Evolutionary conservation across 805 yeast species (phyloP).

Genomic region (Candida pini): DNA sequence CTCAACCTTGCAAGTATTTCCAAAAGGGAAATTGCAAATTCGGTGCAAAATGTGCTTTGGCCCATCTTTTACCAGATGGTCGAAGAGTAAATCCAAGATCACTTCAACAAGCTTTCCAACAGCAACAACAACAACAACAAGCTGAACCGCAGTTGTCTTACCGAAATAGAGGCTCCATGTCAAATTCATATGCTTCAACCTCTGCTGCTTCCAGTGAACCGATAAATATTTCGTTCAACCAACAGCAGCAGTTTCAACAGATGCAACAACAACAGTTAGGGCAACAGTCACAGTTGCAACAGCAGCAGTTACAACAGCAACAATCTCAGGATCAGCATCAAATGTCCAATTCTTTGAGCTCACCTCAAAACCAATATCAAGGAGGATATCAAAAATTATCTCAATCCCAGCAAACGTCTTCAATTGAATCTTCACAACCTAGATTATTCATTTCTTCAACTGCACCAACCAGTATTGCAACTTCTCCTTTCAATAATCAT

Average conservation of each 20-base stretch:
- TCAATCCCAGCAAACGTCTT: slow-evolving; percentile 3
- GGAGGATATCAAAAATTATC: neutral
- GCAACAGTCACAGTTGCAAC: slow-evolving; percentile 2
- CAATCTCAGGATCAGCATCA: slow-evolving; percentile 1
- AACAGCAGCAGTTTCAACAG: slow-evolving; percentile 5
- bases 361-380: neutral
- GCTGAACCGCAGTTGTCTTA: slow-evolving; percentile 6
- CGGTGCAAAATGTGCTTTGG: slow-evolving; percentile 90
- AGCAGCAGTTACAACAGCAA: neutral
- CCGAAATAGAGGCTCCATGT: slow-evolving; percentile 4
- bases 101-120: slow-evolving; percentile 26
- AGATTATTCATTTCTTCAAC: slow-evolving; percentile 9
- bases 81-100: slow-evolving; percentile 60
- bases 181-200: slow-evolving; percentile 6
- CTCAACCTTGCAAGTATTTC: slow-evolving; percentile 82
- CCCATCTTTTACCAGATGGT: slow-evolving; percentile 87
- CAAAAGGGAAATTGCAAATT: slow-evolving; percentile 96
- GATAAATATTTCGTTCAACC: slow-evolving; percentile 4
- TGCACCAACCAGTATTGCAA: slow-evolving; percentile 13
- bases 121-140: slow-evolving; percentile 11
- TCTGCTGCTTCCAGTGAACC: slow-evolving; percentile 12
- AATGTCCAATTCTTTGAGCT: neutral
- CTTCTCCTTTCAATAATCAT: slow-evolving; percentile 21
- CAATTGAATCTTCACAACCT: slow-evolving; percentile 5
- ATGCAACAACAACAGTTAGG: slow-evolving; percentile 4